Evolutionary conservation across 2,329 filamentous ascomycete genomes (phyloP).

Genomic region (Phymatotrichopsis omnivora): DNA sequence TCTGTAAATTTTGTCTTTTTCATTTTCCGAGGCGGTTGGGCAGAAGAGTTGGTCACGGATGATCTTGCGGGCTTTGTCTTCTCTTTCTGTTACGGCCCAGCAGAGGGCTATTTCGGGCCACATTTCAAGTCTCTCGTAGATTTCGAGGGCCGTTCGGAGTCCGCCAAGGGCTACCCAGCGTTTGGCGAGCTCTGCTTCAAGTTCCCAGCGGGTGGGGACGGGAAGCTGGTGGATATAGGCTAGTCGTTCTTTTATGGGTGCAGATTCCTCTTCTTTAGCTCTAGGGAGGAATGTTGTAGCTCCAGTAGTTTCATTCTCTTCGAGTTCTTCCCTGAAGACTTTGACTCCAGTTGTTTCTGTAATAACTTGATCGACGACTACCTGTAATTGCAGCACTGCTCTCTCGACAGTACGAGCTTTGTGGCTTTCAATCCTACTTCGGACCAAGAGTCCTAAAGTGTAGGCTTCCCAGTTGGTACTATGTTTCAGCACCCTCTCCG

Average conservation of each 20-base stretch:
- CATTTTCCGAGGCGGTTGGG: conserved; percentile 34
- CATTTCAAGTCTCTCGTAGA: conserved; percentile 84
- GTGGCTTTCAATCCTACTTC: conserved; percentile 83
- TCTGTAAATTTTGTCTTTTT: conserved; percentile 46
- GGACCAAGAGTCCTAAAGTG: conserved; percentile 80
- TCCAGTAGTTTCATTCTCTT: conserved; percentile 32
- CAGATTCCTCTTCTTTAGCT: conserved; percentile 65
- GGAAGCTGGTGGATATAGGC: conserved; percentile 74
- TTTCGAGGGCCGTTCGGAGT: conserved; percentile 79
- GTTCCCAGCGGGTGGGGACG: conserved; percentile 81
- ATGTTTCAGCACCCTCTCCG: conserved; percentile 73
- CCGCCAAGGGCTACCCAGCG: conserved; percentile 88
- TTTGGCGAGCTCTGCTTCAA: conserved; percentile 84
- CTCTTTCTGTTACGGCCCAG: conserved; percentile 65
- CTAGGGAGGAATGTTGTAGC: conserved; percentile 40
- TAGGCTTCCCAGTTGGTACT: conserved; percentile 97
- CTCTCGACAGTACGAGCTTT: conserved; percentile 78
- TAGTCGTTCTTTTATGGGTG: conserved; percentile 63
- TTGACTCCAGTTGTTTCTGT: conserved; percentile 64
- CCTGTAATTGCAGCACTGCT: conserved; percentile 84
- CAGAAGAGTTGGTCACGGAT: conserved; percentile 71
- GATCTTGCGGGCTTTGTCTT: conserved; percentile 70
- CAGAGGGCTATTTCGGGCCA: conserved; percentile 95
- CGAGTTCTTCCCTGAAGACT: conserved; percentile 31
- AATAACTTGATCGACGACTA: conserved; percentile 88